Evolutionary conservation across 2,329 filamentous ascomycete species (phyloP), one percentile per base, ranked within the genome.

Genomic region (Setomelanomma holmii): DNA sequence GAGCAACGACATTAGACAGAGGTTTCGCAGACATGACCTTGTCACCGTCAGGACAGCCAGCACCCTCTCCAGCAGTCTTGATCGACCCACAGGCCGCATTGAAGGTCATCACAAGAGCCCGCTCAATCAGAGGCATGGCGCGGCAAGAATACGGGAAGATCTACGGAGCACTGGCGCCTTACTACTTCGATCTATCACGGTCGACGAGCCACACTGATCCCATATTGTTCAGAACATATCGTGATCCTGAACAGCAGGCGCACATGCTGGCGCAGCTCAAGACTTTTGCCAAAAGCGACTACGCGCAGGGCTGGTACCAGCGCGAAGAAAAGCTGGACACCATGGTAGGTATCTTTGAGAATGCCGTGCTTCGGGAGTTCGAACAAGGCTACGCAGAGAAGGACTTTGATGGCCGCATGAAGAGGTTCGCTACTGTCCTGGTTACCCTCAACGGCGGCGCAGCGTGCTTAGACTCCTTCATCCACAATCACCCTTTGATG

Each of bases 131-230:
- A 36, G 95, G 93, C 4, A 85, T 87, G 64, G 95, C 95, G 39
- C 85, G 93, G 55, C 86, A 95, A 64, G 93, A 98, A 74, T 99
- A 93, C 71, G 93, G 89, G 14, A 96, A 89, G 72, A 82, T 98
- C 12, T 96, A 98, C 74, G 89, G 87, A n/a, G 89, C 90, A 4
- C 76, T 99, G 61, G 90, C 88, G 10, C 93, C 93, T 0, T 93
- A 96, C 64, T 99, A 98, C 76, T 85, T 86, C 59, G 91, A 99
- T 71, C 83, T 98, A 36, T 86, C 84, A 30, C 82, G 80, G 56
- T 87, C 88, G 2, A 86, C 82, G 76, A 90, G 80, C 57, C 91
- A 89, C 77, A 85, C 89, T 12, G 89, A 97, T 60, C 91, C 90
- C 5, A 81, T 91, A 27, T 80, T 98, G 7, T 99, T 98, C 75